Evolutionary conservation across 345 rosid genomes (phyloP).

Genomic region (Eutrema heterophyllum): DNA sequence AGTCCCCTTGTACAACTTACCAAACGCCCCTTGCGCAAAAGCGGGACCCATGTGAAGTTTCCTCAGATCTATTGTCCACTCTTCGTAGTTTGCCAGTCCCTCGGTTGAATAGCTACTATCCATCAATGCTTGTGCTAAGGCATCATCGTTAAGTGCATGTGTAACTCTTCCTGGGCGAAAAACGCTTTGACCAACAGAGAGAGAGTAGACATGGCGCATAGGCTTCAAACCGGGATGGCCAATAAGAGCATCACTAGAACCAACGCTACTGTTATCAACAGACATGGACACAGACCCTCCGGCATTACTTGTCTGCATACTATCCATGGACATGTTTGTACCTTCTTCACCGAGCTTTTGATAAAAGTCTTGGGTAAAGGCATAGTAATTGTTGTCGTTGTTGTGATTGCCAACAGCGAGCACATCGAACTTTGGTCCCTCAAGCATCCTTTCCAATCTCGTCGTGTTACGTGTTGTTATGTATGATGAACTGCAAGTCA

Average conservation of each 20-base stretch:
- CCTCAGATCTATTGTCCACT: constrained; percentile 58
- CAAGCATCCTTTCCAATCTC: constrained; percentile 29
- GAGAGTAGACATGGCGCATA: constrained; percentile 32
- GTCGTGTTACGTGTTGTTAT: not conserved
- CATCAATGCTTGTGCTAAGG: constrained; percentile 52
- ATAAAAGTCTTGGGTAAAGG: constrained; percentile 52
- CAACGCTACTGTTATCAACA: constrained; percentile 60
- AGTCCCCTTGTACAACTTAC: constrained; percentile 46
- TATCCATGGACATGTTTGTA: constrained; percentile 51
- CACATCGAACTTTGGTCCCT: constrained; percentile 39
- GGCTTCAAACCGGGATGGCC: constrained; percentile 56
- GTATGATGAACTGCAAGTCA: not conserved
- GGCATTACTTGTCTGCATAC: constrained; percentile 53
- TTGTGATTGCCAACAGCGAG: constrained; percentile 37
- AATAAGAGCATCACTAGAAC: constrained; percentile 52
- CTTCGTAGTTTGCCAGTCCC: constrained; percentile 47
- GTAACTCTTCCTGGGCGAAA: constrained; percentile 47
- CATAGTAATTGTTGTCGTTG: constrained; percentile 41
- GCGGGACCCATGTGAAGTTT: constrained; percentile 53
- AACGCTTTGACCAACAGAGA: constrained; percentile 46
- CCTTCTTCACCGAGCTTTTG: constrained; percentile 55
- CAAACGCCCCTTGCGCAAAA: constrained; percentile 65
- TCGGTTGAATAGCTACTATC: constrained; percentile 41
- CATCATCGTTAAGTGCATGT: constrained; percentile 54
- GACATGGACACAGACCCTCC: constrained; percentile 69